These are phyloP conservation scores for Diaporthe eres DNA, from an alignment of 2,329 filamentous ascomycete genomes.

Conservation along the genomic window DNA sequence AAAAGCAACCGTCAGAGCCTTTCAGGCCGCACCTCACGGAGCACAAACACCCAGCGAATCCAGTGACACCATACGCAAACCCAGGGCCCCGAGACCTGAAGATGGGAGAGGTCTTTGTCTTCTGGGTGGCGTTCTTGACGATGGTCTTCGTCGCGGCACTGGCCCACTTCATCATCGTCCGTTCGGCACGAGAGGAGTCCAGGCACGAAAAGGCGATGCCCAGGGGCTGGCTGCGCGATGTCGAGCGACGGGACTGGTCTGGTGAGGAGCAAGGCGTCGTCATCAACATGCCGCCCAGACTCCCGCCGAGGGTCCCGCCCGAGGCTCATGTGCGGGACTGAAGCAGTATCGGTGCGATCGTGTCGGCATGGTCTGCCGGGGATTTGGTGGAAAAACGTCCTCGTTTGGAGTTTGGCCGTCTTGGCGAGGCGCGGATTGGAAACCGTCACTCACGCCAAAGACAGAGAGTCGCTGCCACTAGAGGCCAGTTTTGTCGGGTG, in stretches of 20 bases:
- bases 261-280: slow-evolving; percentile 6
- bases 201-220: background rate
- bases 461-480: too few species aligned
- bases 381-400: background rate
- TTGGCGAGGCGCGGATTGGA: background rate
- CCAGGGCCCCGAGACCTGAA: background rate
- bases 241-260: background rate
- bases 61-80: background rate
- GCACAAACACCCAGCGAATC: background rate
- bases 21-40: background rate
- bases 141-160: background rate
- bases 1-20: background rate
- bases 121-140: background rate
- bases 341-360: background rate
- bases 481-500: background rate
- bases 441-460: too few species aligned
- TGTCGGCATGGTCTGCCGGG: background rate
- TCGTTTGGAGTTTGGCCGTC: background rate
- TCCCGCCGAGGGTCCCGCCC: background rate
- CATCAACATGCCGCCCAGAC: background rate
- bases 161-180: background rate
- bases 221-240: background rate
- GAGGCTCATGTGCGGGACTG: background rate
- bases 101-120: background rate
- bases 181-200: background rate